Conservation (phyloP, 2,329 filamentous ascomycete species). For the Aspergillus proliferans region DNA sequence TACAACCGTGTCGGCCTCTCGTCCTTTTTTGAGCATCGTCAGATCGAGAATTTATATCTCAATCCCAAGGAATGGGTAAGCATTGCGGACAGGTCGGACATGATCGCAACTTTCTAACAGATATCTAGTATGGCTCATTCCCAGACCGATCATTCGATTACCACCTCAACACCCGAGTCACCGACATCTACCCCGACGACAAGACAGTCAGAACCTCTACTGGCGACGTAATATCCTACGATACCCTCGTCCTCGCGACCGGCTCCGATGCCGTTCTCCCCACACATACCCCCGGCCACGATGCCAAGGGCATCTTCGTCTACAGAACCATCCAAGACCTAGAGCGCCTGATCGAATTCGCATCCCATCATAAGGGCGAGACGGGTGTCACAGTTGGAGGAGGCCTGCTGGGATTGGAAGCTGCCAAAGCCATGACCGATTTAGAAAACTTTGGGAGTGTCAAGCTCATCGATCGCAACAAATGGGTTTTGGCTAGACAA, state of each 20-base stretch:
- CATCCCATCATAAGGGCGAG: conserved; percentile 59
- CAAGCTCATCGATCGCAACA: conserved; percentile 72
- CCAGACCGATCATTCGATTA: conserved; percentile 64
- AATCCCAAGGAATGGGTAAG: conserved; percentile 76
- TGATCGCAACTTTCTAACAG: neutral
- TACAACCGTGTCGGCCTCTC: conserved; percentile 89
- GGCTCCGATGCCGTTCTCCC: conserved; percentile 78
- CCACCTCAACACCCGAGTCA: conserved; percentile 68
- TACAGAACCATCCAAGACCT: conserved; percentile 82
- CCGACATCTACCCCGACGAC: conserved; percentile 55
- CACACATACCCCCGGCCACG: conserved; percentile 64
- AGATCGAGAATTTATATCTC: conserved; percentile 80
- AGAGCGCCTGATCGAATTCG: conserved; percentile 67
- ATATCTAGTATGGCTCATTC: conserved; percentile 58
- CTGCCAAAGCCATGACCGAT: conserved; percentile 88
- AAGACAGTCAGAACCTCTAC: conserved; percentile 66
- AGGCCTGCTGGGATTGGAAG: conserved; percentile 77
- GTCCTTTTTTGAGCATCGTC: conserved; percentile 79
- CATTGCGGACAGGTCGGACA: neutral
- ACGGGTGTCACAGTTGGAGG: conserved; percentile 75
- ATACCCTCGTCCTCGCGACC: conserved; percentile 76
- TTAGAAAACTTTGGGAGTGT: conserved; percentile 67
- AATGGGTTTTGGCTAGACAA: conserved; percentile 77
- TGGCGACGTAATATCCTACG: conserved; percentile 66
- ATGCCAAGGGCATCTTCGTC: conserved; percentile 79